Evolutionary conservation across 495 filamentous ascomycete genomes (phyloP), one percentile per base, ranked within the genome.

Genomic region (Melanomma pulvis-pyrius): DNA sequence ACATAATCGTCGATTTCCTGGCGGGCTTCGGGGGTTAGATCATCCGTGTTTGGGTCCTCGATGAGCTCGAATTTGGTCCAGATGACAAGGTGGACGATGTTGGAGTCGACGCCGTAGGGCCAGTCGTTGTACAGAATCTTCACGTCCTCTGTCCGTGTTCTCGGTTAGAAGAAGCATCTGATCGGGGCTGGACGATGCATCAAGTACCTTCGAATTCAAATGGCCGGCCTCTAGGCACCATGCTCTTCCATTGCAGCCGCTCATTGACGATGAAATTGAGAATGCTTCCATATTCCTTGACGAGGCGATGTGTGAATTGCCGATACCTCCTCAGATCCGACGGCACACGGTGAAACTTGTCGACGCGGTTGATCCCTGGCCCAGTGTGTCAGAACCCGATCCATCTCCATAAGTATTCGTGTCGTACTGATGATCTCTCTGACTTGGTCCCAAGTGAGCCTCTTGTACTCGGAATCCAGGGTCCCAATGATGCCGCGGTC

Each of bases 51-150:
- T 1, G 82, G 81, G 70, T 88, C 86, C 39, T 90, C 83, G 67
- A 89, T 84, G 34, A 93, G 81, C 49, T 83, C 82, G 73, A 96
- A 96, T 75, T 96, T 96, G n/a, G 89, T 92, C 92, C 92, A 96
- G 11, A 96, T 84, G 17, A 94, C 90, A 22, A 96, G 77, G 73
- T 96, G 92, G 9, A 92, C 85, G 58, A 96, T 92, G 60, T 80
- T 80, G 32, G 79, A 68, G 62, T 92, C 90, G 58, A 96, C 79
- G 0, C 91, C 92, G 69, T 96, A 96, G 2, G 92, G 92, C 91
- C 92, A 96, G 81, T 96, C 92, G 71, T 96, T 96, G 77, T 85
- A 85, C 21, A 96, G 75, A 41, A 93, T 86, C 65, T 88, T 90
- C 72, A 89, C 73, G 69, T 96, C 89, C 55, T 87, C 88, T 86